Percentiles rank a stretch among this genome's conserved stretches.
Conservation (phyloP, 768 basidiomycete species). For the Serpula lacrymans region DNA sequence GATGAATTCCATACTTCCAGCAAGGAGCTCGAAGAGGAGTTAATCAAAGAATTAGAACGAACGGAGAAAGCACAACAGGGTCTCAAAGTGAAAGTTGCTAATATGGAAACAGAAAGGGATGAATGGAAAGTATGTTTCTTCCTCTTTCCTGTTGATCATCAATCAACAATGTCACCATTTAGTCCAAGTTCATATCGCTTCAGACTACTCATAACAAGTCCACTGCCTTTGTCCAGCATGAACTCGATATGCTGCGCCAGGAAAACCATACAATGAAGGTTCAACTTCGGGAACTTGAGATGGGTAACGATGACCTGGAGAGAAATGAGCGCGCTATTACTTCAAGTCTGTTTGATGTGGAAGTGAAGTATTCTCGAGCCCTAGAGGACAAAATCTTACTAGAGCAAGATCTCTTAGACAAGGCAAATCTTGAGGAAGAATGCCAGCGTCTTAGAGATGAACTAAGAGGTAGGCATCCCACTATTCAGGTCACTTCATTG, state of each 20-base stretch:
- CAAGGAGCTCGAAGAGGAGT: conserved; percentile 90
- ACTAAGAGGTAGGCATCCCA: conserved; percentile 68
- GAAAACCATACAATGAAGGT: conserved; percentile 69
- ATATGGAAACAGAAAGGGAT: conserved; percentile 73
- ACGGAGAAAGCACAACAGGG: conserved; percentile 85
- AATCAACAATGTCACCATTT: conserved; percentile 10
- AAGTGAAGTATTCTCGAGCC: conserved; percentile 83
- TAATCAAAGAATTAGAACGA: conserved; percentile 86
- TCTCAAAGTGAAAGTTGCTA: conserved; percentile 65
- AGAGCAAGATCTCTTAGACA: conserved; percentile 92
- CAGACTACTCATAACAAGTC: conserved; percentile 91
- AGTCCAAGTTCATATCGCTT: conserved; percentile 83
- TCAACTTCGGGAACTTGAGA: conserved; percentile 84
- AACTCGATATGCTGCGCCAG: conserved; percentile 79
- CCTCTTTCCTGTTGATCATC: background rate
- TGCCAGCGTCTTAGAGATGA: conserved; percentile 90
- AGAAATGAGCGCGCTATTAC: conserved; percentile 88
- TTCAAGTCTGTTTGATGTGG: conserved; percentile 78
- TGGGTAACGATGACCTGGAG: conserved; percentile 98
- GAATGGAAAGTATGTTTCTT: conserved; percentile 81
- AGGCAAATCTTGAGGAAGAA: conserved; percentile 87
- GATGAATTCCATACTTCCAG: conserved; percentile 84
- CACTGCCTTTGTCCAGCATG: conserved; percentile 85
- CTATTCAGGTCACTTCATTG: conserved; percentile 1
- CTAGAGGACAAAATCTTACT: conserved; percentile 96